Evolutionary conservation across 2,329 filamentous ascomycete genomes (phyloP), one percentile per base, ranked within the genome.

Genomic region (Anthostomella pinea): DNA sequence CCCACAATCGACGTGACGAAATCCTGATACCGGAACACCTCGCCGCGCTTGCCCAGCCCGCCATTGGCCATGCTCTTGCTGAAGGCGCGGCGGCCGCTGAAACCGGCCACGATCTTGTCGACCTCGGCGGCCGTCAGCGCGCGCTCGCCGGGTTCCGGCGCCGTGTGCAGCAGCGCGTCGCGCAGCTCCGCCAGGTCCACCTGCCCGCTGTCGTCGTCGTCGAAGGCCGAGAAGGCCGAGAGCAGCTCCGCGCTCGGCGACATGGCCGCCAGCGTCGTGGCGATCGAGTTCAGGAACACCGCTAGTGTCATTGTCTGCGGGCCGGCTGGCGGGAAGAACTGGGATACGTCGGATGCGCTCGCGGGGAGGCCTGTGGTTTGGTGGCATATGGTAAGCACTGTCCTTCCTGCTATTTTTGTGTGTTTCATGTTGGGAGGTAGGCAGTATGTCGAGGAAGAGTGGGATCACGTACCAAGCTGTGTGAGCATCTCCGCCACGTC

Each of bases 151-250:
- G 77, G 72, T 49, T 95, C 88, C 0, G 88, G 87, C 1, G 81
- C 80, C 1, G 89, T 95, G 48, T 89, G 78, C 25, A 96, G 65
- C 28, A 98, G 63, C 0, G 91, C 88, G 51, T 93, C 87, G 29
- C 85, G 80, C 45, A 98, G 66, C 62, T 95, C 88, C 0, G 69
- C 75, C 14, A 95, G 67, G 57, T 97, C 89, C 24, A 97, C 81
- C 63, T 96, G 89, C 3, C 93, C 93, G 53, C 86, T 93, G 59
- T 98, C 93, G 46, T 95, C 89, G 45, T 95, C 87, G 57, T 98
- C 93, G 58, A 97, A 97, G 0, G 93, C 93, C 2, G 88, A 88
- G 51, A 98, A 91, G 0, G 93, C 93, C 2, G 89, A 91, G 14
- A 88, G 69, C 8, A 98, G 75, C 58, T 98, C 93, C 11, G 80